These are phyloP conservation scores for Phaeosphaeriaceae sp. DNA, from an alignment of 2,329 filamentous ascomycete species.

Conservation along the genomic window DNA sequence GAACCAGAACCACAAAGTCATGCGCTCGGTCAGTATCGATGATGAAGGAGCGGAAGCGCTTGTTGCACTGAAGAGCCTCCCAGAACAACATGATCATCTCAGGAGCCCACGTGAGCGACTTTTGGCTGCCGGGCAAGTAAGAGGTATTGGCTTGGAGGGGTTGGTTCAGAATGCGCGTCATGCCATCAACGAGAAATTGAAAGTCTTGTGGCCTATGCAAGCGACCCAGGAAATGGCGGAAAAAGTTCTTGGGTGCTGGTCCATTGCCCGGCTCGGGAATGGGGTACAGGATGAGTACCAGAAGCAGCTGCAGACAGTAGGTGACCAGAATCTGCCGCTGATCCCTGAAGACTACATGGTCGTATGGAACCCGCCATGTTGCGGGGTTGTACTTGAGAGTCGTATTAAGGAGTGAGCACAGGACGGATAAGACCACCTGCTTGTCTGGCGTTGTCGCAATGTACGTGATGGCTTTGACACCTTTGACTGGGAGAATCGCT, in stretches of 20 bases:
- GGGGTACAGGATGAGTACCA: constrained; percentile 84
- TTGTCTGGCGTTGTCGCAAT: constrained; percentile 88
- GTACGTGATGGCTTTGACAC: constrained; percentile 85
- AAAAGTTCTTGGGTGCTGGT: constrained; percentile 82
- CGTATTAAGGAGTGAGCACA: constrained; percentile 96
- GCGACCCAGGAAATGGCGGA: constrained; percentile 88
- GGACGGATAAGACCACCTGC: constrained; percentile 84
- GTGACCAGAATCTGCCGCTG: constrained; percentile 89
- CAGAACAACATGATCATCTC: constrained; percentile 98
- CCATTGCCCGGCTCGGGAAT: constrained; percentile 77
- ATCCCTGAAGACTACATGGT: constrained; percentile 89
- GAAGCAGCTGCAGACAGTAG: constrained; percentile 88
- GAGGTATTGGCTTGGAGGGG: constrained; percentile 88
- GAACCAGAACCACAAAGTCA: constrained; percentile 86
- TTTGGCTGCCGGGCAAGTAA: constrained; percentile 85
- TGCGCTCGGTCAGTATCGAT: constrained; percentile 93
- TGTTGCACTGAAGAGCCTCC: constrained; percentile 97
- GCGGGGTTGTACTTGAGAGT: constrained; percentile 95
- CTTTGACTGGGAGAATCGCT: constrained; percentile 77
- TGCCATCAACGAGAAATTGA: constrained; percentile 94
- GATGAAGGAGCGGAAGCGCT: constrained; percentile 93
- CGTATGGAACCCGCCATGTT: constrained; percentile 92
- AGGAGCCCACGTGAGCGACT: constrained; percentile 83
- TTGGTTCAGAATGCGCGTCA: constrained; percentile 90
- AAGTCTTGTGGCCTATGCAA: constrained; percentile 95